Conservation (phyloP, 257 asterid species). For the Solanum boliviense region DNA sequence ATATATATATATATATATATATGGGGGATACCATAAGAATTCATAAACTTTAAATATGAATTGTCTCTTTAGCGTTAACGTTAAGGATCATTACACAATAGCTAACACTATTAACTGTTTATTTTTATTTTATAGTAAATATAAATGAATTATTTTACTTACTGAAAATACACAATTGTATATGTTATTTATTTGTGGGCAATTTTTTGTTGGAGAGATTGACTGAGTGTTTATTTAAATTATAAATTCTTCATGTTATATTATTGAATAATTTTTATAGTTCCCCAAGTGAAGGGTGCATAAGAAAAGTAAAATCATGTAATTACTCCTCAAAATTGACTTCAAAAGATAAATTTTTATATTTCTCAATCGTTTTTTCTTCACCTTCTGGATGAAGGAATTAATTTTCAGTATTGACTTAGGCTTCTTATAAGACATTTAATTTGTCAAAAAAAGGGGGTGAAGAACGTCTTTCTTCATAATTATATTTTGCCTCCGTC, state of each 20-base stretch:
- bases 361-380: neutral
- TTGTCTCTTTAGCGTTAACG: neutral
- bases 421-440: neutral
- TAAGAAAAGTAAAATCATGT: neutral
- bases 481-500: neutral
- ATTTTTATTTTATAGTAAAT: no score
- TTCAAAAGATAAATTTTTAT: neutral
- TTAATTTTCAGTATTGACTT: neutral
- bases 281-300: neutral
- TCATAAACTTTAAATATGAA: no score
- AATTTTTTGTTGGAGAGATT: neutral
- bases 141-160: no score
- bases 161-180: no score
- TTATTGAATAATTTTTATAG: neutral
- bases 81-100: neutral
- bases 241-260: neutral
- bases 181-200: neutral
- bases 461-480: neutral
- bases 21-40: no score
- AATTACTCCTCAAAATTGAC: neutral
- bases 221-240: neutral
- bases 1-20: no score
- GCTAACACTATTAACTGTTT: neutral
- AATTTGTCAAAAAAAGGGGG: neutral
- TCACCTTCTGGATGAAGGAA: neutral